Conservation (phyloP, 2,329 filamentous ascomycete genomes). For the Penicillium rolfsii region DNA sequence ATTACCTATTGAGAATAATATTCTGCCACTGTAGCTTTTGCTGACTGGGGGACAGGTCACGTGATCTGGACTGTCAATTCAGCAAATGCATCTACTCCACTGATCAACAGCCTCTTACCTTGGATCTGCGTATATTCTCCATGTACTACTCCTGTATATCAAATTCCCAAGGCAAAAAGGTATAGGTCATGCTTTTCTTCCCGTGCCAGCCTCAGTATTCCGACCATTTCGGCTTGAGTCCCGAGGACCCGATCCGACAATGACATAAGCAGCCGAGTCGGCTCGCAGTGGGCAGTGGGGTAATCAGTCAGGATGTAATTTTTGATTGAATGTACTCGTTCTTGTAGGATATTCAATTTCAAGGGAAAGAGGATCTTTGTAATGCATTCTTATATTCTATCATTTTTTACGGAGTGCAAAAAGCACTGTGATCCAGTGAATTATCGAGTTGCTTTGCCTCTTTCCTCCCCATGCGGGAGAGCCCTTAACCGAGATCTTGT, state of each 20-base stretch:
- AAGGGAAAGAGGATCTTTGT: background rate
- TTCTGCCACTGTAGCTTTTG: too few species aligned
- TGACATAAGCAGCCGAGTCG: conserved; percentile 31
- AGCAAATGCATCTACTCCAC: background rate
- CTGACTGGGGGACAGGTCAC: too few species aligned
- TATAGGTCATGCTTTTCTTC: too few species aligned
- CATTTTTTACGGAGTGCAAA: too few species aligned
- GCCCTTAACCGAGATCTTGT: conserved; percentile 44
- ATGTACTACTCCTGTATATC: too few species aligned
- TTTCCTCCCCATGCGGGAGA: conserved; percentile 32
- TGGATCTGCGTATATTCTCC: background rate
- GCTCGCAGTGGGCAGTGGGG: conserved; percentile 8
- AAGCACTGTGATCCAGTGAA: background rate
- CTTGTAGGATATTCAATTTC: conserved; percentile 1
- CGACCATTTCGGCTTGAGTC: conserved; percentile 3
- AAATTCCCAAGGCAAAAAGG: too few species aligned
- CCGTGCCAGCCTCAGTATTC: too few species aligned
- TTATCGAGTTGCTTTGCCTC: background rate
- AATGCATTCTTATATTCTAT: background rate
- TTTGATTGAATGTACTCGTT: too few species aligned
- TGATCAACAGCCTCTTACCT: background rate
- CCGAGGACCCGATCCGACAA: conserved; percentile 24
- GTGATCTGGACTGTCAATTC: too few species aligned
- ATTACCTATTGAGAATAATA: too few species aligned
- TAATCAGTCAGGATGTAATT: too few species aligned